Base-by-base conservation (phyloP, 106 monocot genomes). In the Acanthochlamys bracteata region DNA sequence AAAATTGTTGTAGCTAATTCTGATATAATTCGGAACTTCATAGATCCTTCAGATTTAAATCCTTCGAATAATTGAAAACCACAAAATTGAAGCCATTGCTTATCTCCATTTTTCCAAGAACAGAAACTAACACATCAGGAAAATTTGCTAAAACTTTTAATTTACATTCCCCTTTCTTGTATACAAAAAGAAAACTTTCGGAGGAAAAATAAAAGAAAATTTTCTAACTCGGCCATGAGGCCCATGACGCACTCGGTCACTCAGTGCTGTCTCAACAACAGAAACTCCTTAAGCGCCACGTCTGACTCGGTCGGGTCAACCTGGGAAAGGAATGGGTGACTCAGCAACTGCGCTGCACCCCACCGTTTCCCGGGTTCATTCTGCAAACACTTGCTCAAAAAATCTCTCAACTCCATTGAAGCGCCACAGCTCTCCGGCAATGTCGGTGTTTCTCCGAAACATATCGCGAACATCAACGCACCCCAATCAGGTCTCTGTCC, bases 391-490 rank as follows among this genome's bases (percentile, higher is more conserved):
- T 83, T 75, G 20, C 56, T 76, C 11, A 99, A 65, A 62, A 99
- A 99, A 7, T 56, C 74, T 43, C 65, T 67, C 42, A 92, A 51
- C 45, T 92, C 63, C 8, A 42, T 11, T 0, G 63, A 23, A 21
- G 63, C n/a, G 10, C 22, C 63, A 10, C 20, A 55, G 10, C 21
- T 20, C 22, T 7, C 16, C 47, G 83, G 84, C 43, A 84, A 49
- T 24, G 20, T 41, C 65, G 84, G 84, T 20, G 69, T 65, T 57
- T 88, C 90, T 4, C 85, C 96, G 80, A 91, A 78, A 66, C 91
- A 98, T 51, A 98, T 91, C 13, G 96, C 88, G 74, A 88, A 91
- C 88, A 98, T 86, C 13, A 98, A 83, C 49, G 89, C 71, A 4
- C 89, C 85, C 93, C 93, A 93, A 49, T 83, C 86, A 0, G 93